Conservation (phyloP, 2,329 filamentous ascomycete genomes). For the Penicillium glabrum region DNA sequence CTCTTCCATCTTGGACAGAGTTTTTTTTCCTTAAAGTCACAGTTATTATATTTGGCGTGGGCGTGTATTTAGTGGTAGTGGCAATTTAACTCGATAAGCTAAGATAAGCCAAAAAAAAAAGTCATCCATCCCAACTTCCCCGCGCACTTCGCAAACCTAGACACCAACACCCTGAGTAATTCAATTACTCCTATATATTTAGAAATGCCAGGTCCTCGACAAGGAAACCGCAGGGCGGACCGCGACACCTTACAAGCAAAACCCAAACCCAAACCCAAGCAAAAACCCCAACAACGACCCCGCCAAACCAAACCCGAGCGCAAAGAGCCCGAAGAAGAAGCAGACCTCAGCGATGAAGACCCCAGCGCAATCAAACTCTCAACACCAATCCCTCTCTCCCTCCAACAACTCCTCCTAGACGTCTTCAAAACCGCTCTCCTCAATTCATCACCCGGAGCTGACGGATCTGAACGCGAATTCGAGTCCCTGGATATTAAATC, state of each 20-base stretch:
- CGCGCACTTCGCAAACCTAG: neutral
- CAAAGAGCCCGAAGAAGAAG: neutral
- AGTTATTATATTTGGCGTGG: conserved; percentile 3
- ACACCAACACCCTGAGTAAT: neutral
- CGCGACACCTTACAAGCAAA: neutral
- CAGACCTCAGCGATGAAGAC: conserved; percentile 1
- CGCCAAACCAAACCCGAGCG: conserved; percentile 4
- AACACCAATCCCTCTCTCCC: conserved; percentile 46
- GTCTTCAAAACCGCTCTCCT: conserved; percentile 69
- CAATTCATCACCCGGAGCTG: conserved; percentile 14
- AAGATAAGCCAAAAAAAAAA: conserved; percentile 17
- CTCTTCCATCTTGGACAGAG: conserved; percentile 1
- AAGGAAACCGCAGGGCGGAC: conserved; percentile 12
- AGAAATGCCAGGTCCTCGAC: conserved; percentile 8
- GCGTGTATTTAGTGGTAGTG: conserved; percentile 8
- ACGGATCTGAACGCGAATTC: neutral
- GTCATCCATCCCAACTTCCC: conserved; percentile 1
- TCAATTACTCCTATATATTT: neutral
- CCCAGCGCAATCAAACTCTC: conserved; percentile 23
- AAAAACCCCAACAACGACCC: conserved; percentile 3
- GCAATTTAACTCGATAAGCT: conserved; percentile 18
- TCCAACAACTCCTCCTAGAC: conserved; percentile 71
- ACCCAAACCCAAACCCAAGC: conserved; percentile 7
- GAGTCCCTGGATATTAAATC: conserved; percentile 41
- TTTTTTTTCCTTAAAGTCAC: neutral